phyloP scores from a whole-genome alignment of 352 stramenopile genomes.

The Aphanomyces euteiches region DNA sequence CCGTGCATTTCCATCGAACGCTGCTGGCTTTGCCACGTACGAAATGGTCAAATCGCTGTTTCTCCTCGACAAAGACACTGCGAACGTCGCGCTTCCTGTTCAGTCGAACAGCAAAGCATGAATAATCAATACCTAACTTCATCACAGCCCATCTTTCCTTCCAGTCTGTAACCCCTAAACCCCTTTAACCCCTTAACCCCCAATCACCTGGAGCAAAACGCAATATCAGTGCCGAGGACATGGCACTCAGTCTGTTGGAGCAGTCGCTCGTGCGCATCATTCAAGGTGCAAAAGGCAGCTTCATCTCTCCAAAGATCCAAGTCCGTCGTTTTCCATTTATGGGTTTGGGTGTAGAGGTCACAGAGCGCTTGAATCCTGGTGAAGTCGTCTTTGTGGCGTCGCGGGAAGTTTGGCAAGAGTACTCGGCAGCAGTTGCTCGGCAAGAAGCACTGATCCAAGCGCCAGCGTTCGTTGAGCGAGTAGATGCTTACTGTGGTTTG shows the following conservation, averaged over 20 bases:
- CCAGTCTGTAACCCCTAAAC: background rate
- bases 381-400: constrained; percentile 59
- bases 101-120: constrained; percentile 3
- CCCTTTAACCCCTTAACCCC: no score
- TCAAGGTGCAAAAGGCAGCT: constrained; percentile 42
- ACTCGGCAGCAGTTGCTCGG: constrained; percentile 68
- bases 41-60: constrained; percentile 24
- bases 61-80: constrained; percentile 11
- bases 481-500: constrained; percentile 34
- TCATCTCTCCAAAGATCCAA: constrained; percentile 54
- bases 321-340: constrained; percentile 47
- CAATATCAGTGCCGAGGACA: background rate
- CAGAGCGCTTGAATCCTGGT: constrained; percentile 51
- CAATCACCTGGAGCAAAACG: no score
- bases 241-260: constrained; percentile 48
- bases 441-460: constrained; percentile 57
- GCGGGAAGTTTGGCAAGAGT: constrained; percentile 57
- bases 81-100: background rate
- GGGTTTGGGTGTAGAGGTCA: constrained; percentile 62
- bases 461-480: constrained; percentile 55
- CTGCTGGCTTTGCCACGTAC: constrained; percentile 24
- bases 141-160: background rate
- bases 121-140: background rate
- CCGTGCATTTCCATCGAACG: constrained; percentile 19
- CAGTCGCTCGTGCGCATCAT: constrained; percentile 45